Percentiles rank a stretch among this genome's conserved stretches.
phyloP scores from a whole-genome alignment of 352 stramenopile genomes.

The Globisporangium alternatum region DNA sequence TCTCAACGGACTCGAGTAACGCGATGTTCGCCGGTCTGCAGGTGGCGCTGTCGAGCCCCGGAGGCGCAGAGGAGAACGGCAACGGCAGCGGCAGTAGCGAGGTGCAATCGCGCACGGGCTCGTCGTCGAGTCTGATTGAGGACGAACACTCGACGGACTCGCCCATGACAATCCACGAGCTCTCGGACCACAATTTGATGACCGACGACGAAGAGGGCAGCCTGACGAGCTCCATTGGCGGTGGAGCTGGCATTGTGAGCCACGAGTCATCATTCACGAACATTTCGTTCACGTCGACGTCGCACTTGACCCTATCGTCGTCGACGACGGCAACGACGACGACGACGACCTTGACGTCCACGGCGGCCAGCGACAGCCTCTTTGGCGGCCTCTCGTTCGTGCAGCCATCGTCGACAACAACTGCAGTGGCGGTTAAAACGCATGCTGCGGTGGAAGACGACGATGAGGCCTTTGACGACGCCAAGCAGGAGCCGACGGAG shows the following conservation, averaged over 20 bases:
- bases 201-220: conserved; percentile 17
- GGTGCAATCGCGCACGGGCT: conserved; percentile 16
- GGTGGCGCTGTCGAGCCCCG: conserved; percentile 11
- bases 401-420: not conserved
- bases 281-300: conserved; percentile 19
- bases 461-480: conserved; percentile 9
- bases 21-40: conserved; percentile 15
- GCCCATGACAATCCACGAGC: conserved; percentile 54
- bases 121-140: conserved; percentile 17
- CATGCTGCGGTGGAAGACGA: not conserved
- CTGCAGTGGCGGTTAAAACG: not conserved
- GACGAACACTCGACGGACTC: conserved; percentile 22
- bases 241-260: not conserved
- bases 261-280: conserved; percentile 21
- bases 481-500: conserved; percentile 16
- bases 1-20: conserved; percentile 5
- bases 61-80: not conserved
- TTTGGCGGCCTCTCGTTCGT: conserved; percentile 21
- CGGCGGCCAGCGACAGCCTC: conserved; percentile 3
- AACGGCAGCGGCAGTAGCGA: conserved; percentile 1
- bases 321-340: not conserved
- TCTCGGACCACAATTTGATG: conserved; percentile 29
- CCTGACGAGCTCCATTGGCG: conserved; percentile 3
- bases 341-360: not conserved
- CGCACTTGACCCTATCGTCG: not conserved